phyloP scores from a whole-genome alignment of 192 early-diverging fungal genomes.

The Coemansia sp. region DNA sequence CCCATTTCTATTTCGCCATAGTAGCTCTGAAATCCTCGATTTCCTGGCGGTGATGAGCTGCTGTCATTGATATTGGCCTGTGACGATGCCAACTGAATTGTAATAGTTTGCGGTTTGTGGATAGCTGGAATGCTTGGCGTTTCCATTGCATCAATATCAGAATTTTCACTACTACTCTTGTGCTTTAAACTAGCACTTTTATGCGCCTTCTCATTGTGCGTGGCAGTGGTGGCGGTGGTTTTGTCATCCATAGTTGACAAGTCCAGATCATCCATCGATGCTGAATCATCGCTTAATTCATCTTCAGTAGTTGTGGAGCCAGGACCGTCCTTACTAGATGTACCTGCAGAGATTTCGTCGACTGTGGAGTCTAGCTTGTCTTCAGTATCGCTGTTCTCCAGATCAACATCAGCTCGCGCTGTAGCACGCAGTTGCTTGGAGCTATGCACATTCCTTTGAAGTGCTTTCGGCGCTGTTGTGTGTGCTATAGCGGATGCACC shows the following conservation, averaged over 20 bases:
- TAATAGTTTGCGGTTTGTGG: constrained; percentile 15
- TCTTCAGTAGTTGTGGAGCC: background rate
- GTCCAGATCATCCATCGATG: constrained; percentile 1
- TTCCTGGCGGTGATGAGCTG: constrained; percentile 24
- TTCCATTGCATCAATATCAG: background rate
- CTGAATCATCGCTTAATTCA: background rate
- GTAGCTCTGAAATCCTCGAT: constrained; percentile 50
- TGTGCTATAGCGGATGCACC: background rate
- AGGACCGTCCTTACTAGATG: constrained; percentile 3
- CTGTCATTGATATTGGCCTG: constrained; percentile 44
- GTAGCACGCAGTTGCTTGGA: constrained; percentile 44
- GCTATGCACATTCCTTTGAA: constrained; percentile 12
- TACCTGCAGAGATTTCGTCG: constrained; percentile 13
- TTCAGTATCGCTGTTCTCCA: constrained; percentile 4
- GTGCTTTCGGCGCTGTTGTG: background rate
- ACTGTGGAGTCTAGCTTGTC: constrained; percentile 1
- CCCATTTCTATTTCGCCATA: constrained; percentile 52
- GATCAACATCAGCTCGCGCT: too few species aligned
- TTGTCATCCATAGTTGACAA: background rate
- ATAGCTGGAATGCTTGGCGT: background rate
- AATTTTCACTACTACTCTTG: too few species aligned
- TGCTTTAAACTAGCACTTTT: too few species aligned
- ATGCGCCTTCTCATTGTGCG: too few species aligned
- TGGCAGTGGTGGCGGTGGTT: too few species aligned
- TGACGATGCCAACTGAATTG: constrained; percentile 29